phyloP scores from a whole-genome alignment of 78 protist genomes.

The Pigoraptor vietnamica region DNA sequence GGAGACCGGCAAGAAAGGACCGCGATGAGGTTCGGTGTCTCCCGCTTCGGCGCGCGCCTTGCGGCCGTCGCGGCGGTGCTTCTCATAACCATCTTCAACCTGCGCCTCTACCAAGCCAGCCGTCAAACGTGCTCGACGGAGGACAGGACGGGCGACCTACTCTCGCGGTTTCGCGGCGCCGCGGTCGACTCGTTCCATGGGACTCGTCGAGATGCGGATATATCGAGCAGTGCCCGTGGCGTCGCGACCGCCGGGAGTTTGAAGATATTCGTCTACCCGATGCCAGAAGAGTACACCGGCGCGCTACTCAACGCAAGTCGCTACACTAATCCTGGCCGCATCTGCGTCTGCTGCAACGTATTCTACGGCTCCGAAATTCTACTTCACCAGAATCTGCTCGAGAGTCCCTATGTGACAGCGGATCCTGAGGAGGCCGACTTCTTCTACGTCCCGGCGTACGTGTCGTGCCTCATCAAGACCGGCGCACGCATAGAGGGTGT shows the following conservation, averaged over 20 bases:
- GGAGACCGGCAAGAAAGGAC: too few species aligned
- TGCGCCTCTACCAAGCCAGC: too few species aligned
- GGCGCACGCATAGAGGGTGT: not conserved
- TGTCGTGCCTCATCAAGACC: not conserved
- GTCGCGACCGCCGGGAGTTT: not conserved
- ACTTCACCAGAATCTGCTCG: not conserved
- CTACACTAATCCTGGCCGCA: not conserved
- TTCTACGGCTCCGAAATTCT: not conserved
- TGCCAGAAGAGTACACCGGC: too few species aligned
- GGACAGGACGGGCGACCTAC: too few species aligned
- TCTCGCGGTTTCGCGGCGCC: too few species aligned
- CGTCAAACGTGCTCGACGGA: too few species aligned
- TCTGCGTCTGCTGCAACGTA: not conserved
- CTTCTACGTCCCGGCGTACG: constrained; percentile 1
- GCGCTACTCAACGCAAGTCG: not conserved
- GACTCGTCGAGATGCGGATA: too few species aligned
- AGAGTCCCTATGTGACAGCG: not conserved
- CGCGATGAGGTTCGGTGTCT: too few species aligned
- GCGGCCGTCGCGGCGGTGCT: too few species aligned
- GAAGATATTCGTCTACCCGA: not conserved
- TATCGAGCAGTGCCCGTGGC: not conserved
- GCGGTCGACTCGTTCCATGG: too few species aligned
- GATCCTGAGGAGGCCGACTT: not conserved
- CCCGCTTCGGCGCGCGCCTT: too few species aligned
- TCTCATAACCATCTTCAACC: too few species aligned